Base-by-base conservation (phyloP, 2,329 filamentous ascomycete genomes). In the Colletotrichum spinosum region DNA sequence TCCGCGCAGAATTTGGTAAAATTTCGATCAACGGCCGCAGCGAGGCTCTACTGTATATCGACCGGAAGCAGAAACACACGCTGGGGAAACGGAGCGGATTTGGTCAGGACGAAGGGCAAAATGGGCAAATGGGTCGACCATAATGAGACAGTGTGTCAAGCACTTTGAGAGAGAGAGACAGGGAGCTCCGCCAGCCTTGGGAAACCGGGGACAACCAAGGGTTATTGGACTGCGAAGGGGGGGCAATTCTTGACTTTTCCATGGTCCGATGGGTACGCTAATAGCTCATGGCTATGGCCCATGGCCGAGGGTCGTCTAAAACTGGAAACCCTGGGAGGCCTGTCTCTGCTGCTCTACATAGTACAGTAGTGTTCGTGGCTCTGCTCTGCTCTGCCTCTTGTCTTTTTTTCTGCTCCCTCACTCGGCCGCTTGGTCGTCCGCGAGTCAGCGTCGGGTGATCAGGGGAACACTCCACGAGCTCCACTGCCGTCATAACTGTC, bases 391-490 rank as follows among this genome's bases (percentile, higher is more conserved):
- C 5, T 46, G 42, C 34, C 38, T 41, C 9, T 49, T 35, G 12
- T 38, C 46, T 34, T 38, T 46, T 55, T 46, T 55, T 48, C 17
- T 33, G 8, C 12, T 48, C 46, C 33, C 1, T 44, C 8, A 17
- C 37, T 12, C 1, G 11, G 42, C n/a, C 17, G 8, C 52, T 38
- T n/a, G 10, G 6, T 34, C 35, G 49, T 11, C 46, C 46, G 35
- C 63, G 63, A 66, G 63, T 66, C 63, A 62, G 60, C 15, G 48
- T 55, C 15, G 46, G 53, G 57, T 58, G 41, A 52, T 52, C 62
- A 65, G 52, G 63, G 58, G 63, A 45, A 50, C 15, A 37, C 54
- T 54, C 52, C 63, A 65, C 63, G 53, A 15, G 17, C 17, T 17
- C 17, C 15, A 48, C 17, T 15, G 9, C 52, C 52, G 52, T 57